Conservation (phyloP, 1,284 basidiomycete species). For the Fomitopsis palustris region DNA sequence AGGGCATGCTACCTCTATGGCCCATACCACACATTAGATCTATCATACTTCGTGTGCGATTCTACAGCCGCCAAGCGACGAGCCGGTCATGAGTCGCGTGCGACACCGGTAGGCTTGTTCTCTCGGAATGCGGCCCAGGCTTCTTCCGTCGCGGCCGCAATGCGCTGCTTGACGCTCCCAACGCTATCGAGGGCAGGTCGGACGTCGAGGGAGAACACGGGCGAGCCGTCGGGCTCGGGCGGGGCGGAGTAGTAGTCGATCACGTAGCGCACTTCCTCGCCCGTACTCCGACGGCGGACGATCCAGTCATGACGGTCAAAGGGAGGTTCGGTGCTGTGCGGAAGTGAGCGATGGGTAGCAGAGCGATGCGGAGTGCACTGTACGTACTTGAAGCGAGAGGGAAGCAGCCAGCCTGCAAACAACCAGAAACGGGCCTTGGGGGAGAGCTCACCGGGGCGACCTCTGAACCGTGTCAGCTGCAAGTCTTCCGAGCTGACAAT, state of each 20-base stretch:
- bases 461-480: conserved; percentile 83
- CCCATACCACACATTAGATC: not conserved
- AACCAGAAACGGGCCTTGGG: conserved; percentile 88
- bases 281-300: conserved; percentile 71
- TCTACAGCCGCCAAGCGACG: not conserved
- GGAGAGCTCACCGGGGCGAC: conserved; percentile 85
- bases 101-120: conserved; percentile 3
- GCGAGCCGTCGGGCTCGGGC: conserved; percentile 80
- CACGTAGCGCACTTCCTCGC: conserved; percentile 85
- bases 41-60: not conserved
- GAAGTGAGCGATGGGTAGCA: not conserved
- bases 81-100: not conserved
- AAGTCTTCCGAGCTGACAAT: conserved; percentile 45
- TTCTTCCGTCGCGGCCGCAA: conserved; percentile 69
- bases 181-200: conserved; percentile 85
- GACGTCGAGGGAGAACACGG: conserved; percentile 90
- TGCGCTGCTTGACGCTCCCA: conserved; percentile 67
- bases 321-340: conserved; percentile 77
- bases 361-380: not conserved
- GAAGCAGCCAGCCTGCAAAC: conserved; percentile 85
- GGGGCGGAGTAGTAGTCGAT: conserved; percentile 96
- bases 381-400: conserved; percentile 83
- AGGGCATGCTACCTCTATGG: not conserved
- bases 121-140: conserved; percentile 43
- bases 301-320: conserved; percentile 99